Base-by-base conservation (phyloP, 2,329 filamentous ascomycete species). In the Ascochyta lentis region DNA sequence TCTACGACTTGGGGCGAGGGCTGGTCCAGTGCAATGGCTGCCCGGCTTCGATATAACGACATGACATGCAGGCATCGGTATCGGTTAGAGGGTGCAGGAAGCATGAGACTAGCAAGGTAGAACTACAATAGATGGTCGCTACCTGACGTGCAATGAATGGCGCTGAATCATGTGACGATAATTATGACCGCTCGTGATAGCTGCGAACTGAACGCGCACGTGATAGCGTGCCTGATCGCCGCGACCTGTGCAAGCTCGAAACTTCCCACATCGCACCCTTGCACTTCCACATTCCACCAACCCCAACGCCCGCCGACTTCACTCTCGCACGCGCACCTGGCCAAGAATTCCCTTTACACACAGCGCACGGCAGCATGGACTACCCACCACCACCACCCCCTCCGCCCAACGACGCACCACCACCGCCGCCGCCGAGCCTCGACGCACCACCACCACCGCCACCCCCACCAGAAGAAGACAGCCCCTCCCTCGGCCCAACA, bases 321-420 rank as follows among this genome's bases (percentile, higher is more conserved):
- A 40, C 24, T 40, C 16, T 33, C 12, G 15, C 16, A 9, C 13
- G 19, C 26, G 26, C 16, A 39, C 10, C 37, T 10, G 26, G 16
- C 35, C 24, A 8, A n/a, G 29, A 19, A 19, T 19, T n/a, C n/a
- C 10, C 23, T 39, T 22, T 16, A 29, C 37, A 24, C 26, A 22
- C 9, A 10, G 10, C 19, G 15, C 13, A 37, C 39, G 1, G 6
- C 29, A 27, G 12, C 40, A 52, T 45, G 41, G 35, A 39, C 15
- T 26, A 40, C n/a, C 49, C 39, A 26, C 63, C 66, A 15, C 56
- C 63, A 16, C 58, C 63, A 34, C 82, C 81, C 19, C 79, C 82
- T 19, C 76, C 77, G 2, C 69, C 67, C 12, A 43, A 62, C 23
- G 57, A 61, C 26, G 55, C 45, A 23, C 58, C 65, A 7, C 66